Evolutionary conservation across 139 green algal genomes (phyloP), one percentile per base, ranked within the genome.

Genomic region (Gonium pectorale): DNA sequence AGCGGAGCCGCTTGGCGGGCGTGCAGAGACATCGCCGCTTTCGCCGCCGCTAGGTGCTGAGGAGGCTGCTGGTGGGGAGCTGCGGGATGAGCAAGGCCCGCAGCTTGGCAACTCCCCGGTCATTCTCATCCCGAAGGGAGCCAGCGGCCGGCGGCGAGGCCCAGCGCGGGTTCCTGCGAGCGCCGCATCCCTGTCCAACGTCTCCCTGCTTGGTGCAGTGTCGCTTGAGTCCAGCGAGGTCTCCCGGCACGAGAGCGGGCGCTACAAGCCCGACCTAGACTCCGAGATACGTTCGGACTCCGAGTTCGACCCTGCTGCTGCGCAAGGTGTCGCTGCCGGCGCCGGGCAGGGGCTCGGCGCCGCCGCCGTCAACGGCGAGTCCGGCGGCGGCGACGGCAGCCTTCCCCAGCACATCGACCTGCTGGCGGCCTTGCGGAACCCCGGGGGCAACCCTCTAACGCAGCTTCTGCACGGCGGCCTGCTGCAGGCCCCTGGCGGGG

Each of bases 351-450:
- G n/a, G n/a, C n/a, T n/a, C 52, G 51, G 29, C 19, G 71, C n/a
- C 5, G 41, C 67, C 41, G 67, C 40, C 29, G 67, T 5, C 40
- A 9, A n/a, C n/a, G n/a, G n/a, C n/a, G n/a, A n/a, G n/a, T n/a
- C n/a, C n/a, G n/a, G 15, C 21, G 41, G 13, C 43, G 24, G 0
- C 70, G n/a, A 7, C n/a, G 46, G 17, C 19, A 40, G 43, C 43
- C 7, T 62, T 26, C 38, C 38, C 26, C 40, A 37, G 37, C 68
- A 77, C 9, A 21, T 81, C 29, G 73, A 81, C 73, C 60, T 81
- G n/a, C 73, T 81, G 38, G 56, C 73, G 13, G 73, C 73, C 38
- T 40, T 81, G 17, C 54, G 73, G 8, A 81, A 54, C 54, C 54
- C 54, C 29, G 54, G 4, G 11, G 56, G 73, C 29, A 66, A 52